These are phyloP conservation scores for Lecanosticta acicola DNA, from an alignment of 2,329 filamentous ascomycete species.

Conservation along the genomic window DNA sequence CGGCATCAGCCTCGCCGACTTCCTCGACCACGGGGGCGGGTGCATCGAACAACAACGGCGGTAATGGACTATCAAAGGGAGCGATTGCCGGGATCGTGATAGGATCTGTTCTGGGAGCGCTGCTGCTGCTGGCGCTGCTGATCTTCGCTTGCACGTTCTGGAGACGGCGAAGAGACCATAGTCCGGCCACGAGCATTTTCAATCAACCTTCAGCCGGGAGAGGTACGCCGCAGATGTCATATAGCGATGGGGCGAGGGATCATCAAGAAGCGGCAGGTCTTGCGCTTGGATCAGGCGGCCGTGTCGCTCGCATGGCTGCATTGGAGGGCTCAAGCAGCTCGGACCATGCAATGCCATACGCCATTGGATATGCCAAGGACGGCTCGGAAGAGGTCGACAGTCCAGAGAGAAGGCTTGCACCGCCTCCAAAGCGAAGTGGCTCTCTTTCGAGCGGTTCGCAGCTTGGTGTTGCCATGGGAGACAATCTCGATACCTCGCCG, in stretches of 20 bases:
- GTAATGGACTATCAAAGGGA: constrained; percentile 54
- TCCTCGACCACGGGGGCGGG: constrained; percentile 18
- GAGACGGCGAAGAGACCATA: constrained; percentile 51
- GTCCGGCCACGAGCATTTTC: constrained; percentile 68
- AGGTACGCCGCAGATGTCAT: constrained; percentile 37
- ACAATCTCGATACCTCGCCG: constrained; percentile 67
- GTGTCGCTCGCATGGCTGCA: constrained; percentile 93
- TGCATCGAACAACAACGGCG: constrained; percentile 27
- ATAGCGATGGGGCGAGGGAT: constrained; percentile 37
- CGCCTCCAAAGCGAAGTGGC: constrained; percentile 63
- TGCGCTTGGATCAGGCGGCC: constrained; percentile 74
- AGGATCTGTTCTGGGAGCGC: constrained; percentile 66
- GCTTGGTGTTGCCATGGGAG: constrained; percentile 39
- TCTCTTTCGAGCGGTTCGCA: constrained; percentile 82
- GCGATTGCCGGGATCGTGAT: constrained; percentile 88
- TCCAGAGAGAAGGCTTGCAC: constrained; percentile 57
- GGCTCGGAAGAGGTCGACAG: constrained; percentile 56
- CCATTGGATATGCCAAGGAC: constrained; percentile 47
- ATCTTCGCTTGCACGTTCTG: constrained; percentile 54
- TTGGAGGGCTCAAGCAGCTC: constrained; percentile 69
- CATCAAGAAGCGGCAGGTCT: constrained; percentile 47
- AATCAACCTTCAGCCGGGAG: constrained; percentile 74
- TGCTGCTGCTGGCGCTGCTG: constrained; percentile 62
- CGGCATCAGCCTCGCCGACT: constrained; percentile 37
- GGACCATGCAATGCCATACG: constrained; percentile 36